These are phyloP conservation scores for Globisporangium polare DNA, from an alignment of 352 stramenopile species.

Conservation along the genomic window DNA sequence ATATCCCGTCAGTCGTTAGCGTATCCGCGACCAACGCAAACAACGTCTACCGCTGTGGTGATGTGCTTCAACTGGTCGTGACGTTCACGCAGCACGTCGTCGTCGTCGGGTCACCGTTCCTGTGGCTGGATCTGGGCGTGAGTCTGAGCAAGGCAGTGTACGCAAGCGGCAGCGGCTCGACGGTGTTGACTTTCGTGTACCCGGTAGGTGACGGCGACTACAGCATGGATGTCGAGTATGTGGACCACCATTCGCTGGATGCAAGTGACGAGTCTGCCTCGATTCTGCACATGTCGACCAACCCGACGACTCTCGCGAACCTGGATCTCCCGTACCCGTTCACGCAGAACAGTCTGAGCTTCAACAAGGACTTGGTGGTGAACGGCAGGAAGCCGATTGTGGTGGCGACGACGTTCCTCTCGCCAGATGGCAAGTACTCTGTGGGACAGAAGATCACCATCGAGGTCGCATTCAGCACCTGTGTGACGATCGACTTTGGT, in stretches of 20 bases:
- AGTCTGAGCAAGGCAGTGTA: constrained; percentile 52
- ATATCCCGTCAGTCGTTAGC: constrained; percentile 40
- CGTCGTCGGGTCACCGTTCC: constrained; percentile 50
- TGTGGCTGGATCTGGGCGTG: constrained; percentile 67
- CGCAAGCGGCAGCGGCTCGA: constrained; percentile 46
- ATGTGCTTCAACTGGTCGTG: constrained; percentile 55
- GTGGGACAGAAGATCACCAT: constrained; percentile 55
- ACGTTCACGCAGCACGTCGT: constrained; percentile 69
- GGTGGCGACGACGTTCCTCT: constrained; percentile 43
- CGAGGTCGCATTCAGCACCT: constrained; percentile 65
- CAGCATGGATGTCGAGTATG: constrained; percentile 71
- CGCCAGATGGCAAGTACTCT: constrained; percentile 55
- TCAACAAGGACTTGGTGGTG: constrained; percentile 62
- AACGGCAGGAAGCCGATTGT: constrained; percentile 69
- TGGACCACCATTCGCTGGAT: constrained; percentile 81
- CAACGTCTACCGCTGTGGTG: constrained; percentile 59
- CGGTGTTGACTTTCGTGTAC: constrained; percentile 57
- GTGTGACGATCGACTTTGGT: constrained; percentile 44
- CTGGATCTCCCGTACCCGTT: constrained; percentile 63
- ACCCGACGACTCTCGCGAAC: constrained; percentile 62
- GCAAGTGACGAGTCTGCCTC: constrained; percentile 33
- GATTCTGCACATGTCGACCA: constrained; percentile 62
- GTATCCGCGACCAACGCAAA: constrained; percentile 48
- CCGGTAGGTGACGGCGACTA: constrained; percentile 68
- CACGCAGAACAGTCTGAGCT: constrained; percentile 62